Percentiles rank a stretch among this genome's conserved stretches.
phyloP scores from a whole-genome alignment of 306 rosid genomes.

The Delonix regia region DNA sequence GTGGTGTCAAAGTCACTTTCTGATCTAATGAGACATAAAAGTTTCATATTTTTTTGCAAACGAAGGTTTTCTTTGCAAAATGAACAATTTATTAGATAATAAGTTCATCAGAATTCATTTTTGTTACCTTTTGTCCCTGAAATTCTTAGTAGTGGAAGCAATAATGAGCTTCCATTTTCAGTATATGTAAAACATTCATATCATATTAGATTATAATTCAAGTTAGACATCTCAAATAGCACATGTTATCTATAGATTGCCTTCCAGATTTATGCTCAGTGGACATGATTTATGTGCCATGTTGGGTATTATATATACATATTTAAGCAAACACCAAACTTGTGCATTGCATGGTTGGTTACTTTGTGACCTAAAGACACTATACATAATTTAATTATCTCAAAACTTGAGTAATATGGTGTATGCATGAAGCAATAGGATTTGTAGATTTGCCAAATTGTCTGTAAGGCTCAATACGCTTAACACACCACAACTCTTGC shows the following conservation, averaged over 20 bases:
- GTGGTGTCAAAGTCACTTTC: not conserved
- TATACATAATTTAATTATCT: not conserved
- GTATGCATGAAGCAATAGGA: not conserved
- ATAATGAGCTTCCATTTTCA: not conserved
- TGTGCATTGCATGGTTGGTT: not conserved
- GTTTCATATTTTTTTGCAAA: not conserved
- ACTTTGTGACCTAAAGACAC: not conserved
- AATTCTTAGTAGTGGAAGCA: not conserved
- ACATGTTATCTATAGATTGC: not conserved
- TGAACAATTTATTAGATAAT: not conserved
- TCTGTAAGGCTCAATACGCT: not conserved
- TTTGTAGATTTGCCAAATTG: not conserved
- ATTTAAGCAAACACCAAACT: not conserved
- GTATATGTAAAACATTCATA: not conserved
- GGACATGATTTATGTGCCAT: not conserved
- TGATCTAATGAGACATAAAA: not conserved
- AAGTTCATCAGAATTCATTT: not conserved
- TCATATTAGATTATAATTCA: not conserved
- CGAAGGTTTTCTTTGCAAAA: not conserved
- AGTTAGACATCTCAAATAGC: conserved; percentile 6
- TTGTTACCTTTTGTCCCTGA: not conserved
- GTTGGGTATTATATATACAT: not conserved
- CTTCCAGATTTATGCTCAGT: not conserved
- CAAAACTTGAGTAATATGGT: conserved; percentile 9
- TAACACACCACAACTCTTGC: not conserved